Evolutionary conservation across 768 basidiomycete species (phyloP).

Genomic region (Dentipellis sp.): DNA sequence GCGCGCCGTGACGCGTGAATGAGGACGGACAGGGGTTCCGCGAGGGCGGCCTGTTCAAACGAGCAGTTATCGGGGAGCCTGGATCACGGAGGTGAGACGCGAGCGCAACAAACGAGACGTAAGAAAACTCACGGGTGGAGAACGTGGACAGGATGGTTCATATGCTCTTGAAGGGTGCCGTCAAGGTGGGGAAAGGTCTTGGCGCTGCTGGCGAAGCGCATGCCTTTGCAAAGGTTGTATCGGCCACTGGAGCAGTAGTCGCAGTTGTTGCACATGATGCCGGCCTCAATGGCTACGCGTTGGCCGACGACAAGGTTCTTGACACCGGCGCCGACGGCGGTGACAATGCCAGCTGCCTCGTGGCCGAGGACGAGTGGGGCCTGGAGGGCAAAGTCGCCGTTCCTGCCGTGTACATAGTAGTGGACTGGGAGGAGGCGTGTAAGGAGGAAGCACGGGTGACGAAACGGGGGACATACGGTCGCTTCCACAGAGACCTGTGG

Average conservation of each 20-base stretch:
- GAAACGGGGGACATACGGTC: conserved; percentile 44
- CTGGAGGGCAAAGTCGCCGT: conserved; percentile 85
- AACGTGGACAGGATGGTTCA: conserved; percentile 84
- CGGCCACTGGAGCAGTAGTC: conserved; percentile 61
- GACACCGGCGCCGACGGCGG: conserved; percentile 71
- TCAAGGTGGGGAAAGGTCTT: conserved; percentile 91
- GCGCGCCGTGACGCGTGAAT: conserved; percentile 49
- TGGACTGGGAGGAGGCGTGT: conserved; percentile 49
- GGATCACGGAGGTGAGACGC: conserved; percentile 3
- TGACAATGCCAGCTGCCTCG: conserved; percentile 83
- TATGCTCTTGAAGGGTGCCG: conserved; percentile 78
- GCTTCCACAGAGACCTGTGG: conserved; percentile 89
- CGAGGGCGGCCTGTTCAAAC: conserved; percentile 78
- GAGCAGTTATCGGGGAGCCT: conserved; percentile 71
- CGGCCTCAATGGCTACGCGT: conserved; percentile 90
- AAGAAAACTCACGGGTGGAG: conserved; percentile 69
- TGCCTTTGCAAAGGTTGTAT: conserved; percentile 87
- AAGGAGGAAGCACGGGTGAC: background rate
- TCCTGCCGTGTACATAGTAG: conserved; percentile 83
- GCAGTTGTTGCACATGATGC: conserved; percentile 78
- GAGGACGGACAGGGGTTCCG: conserved; percentile 91
- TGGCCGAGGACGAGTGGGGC: conserved; percentile 89
- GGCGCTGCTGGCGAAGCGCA: conserved; percentile 87
- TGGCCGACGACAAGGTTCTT: conserved; percentile 61
- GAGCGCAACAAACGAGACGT: background rate